Percentiles rank a stretch among this genome's conserved stretches.
Evolutionary conservation across 2,329 filamentous ascomycete genomes (phyloP).

Genomic region (Talaromyces verruculosus): DNA sequence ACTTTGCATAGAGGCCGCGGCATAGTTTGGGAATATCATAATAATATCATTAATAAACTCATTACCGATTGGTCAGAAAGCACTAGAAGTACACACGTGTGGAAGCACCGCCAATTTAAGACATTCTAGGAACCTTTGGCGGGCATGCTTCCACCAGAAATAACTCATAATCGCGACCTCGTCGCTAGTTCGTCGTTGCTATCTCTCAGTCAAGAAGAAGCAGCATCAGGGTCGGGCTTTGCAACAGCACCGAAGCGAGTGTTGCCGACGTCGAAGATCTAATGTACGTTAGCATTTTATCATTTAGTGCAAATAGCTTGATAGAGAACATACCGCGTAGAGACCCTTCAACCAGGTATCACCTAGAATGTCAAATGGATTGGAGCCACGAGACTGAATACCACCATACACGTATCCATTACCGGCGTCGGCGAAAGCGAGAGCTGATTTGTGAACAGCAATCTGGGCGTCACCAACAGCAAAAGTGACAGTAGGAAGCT

Average conservation of each 20-base stretch:
- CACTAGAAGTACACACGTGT: neutral
- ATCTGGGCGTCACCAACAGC: conserved; percentile 64
- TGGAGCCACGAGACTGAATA: conserved; percentile 62
- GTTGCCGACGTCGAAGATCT: conserved; percentile 65
- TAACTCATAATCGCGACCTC: neutral
- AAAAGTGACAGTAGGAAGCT: conserved; percentile 62
- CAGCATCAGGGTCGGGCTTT: conserved; percentile 26
- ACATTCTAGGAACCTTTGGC: neutral
- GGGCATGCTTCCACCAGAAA: neutral
- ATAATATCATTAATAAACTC: conserved; percentile 2
- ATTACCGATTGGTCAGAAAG: neutral
- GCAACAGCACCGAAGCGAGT: conserved; percentile 61
- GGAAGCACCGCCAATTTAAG: neutral
- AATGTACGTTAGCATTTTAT: conserved; percentile 20
- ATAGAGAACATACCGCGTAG: conserved; percentile 55
- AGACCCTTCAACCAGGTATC: conserved; percentile 64
- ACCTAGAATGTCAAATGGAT: conserved; percentile 64
- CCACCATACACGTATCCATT: conserved; percentile 62
- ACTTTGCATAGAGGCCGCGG: neutral
- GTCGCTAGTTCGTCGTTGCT: neutral
- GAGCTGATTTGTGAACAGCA: conserved; percentile 61
- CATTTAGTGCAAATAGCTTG: neutral
- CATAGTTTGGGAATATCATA: neutral
- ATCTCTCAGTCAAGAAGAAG: conserved; percentile 9
- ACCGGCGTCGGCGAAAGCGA: conserved; percentile 59